A percentile compares a stretch with the other conserved stretches of the same genome.
Evolutionary conservation across 2,329 filamentous ascomycete species (phyloP).

Genomic region (Penicillium sclerotiorum): DNA sequence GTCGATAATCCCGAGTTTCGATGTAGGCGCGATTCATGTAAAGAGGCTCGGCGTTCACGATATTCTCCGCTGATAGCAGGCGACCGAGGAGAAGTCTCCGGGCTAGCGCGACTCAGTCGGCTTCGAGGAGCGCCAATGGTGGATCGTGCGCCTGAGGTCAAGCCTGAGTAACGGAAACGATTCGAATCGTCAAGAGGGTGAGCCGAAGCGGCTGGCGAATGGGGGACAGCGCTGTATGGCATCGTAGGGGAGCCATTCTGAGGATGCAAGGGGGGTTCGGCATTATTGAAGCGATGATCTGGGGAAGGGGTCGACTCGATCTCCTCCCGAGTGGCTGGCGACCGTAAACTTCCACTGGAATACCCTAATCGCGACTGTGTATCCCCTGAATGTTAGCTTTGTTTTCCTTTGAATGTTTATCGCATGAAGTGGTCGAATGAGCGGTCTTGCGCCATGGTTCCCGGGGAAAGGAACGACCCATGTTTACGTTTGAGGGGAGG

Average conservation of each 20-base stretch:
- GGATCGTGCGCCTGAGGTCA: conserved; percentile 38
- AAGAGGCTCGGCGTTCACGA: conserved; percentile 34
- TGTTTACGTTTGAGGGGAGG: neutral
- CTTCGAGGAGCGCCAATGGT: conserved; percentile 40
- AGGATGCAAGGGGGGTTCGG: conserved; percentile 38
- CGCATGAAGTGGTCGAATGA: too few species aligned
- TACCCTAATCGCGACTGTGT: conserved; percentile 41
- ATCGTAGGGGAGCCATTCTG: conserved; percentile 36
- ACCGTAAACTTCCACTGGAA: conserved; percentile 37
- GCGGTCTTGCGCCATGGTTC: conserved; percentile 12
- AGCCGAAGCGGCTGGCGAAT: conserved; percentile 36
- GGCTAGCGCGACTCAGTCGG: conserved; percentile 39
- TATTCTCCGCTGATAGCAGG: conserved; percentile 32
- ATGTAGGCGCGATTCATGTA: conserved; percentile 37
- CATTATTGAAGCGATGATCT: conserved; percentile 37
- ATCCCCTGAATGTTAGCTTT: neutral
- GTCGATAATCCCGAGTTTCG: conserved; percentile 39
- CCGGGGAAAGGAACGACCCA: neutral
- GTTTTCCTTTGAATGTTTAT: neutral
- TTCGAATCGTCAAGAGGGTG: conserved; percentile 43
- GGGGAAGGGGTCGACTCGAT: conserved; percentile 41
- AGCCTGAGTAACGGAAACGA: conserved; percentile 37
- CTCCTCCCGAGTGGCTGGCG: conserved; percentile 33
- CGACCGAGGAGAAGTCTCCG: conserved; percentile 37
- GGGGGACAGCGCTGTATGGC: conserved; percentile 28